Conservation (phyloP, 2,329 filamentous ascomycete species). For the Colletotrichum lindemuthianum region DNA sequence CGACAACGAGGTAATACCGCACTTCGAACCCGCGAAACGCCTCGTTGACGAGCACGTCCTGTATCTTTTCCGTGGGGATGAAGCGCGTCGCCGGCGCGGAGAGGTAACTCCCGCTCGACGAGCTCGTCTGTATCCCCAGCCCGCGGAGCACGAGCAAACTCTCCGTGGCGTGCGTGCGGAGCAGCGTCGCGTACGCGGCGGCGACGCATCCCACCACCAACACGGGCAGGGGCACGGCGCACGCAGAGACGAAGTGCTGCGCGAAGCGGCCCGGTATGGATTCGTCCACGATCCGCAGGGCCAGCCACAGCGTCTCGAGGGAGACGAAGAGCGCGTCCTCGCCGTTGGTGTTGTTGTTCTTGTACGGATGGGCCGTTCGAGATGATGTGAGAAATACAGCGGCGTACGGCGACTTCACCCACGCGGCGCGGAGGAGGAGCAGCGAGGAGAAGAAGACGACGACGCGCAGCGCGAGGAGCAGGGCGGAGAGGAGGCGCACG, state of each 20-base stretch:
- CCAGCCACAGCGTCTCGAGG: conserved; percentile 40
- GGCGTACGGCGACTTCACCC: conserved; percentile 48
- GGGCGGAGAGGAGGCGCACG: conserved; percentile 55
- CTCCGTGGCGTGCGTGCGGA: conserved; percentile 72
- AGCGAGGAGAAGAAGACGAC: conserved; percentile 52
- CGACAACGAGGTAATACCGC: conserved; percentile 86
- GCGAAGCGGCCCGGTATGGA: conserved; percentile 47
- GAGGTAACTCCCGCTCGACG: conserved; percentile 75
- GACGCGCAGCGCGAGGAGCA: conserved; percentile 56
- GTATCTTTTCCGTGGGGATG: conserved; percentile 92
- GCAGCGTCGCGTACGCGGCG: conserved; percentile 56
- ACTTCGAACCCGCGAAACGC: conserved; percentile 94
- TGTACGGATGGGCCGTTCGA: conserved; percentile 19
- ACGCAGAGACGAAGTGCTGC: conserved; percentile 42
- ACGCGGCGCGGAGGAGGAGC: conserved; percentile 58
- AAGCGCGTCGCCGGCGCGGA: conserved; percentile 59
- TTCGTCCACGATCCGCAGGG: conserved; percentile 40
- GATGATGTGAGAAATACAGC: conserved; percentile 23
- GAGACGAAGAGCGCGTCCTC: conserved; percentile 19
- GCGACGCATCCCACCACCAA: conserved; percentile 50
- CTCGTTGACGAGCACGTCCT: conserved; percentile 94
- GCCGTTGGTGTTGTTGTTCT: conserved; percentile 14
- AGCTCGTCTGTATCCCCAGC: conserved; percentile 88
- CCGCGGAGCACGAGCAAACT: conserved; percentile 88
- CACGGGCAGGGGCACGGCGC: conserved; percentile 49